Evolutionary conservation across 768 basidiomycete species (phyloP).

Genomic region (Tricholoma terreum): DNA sequence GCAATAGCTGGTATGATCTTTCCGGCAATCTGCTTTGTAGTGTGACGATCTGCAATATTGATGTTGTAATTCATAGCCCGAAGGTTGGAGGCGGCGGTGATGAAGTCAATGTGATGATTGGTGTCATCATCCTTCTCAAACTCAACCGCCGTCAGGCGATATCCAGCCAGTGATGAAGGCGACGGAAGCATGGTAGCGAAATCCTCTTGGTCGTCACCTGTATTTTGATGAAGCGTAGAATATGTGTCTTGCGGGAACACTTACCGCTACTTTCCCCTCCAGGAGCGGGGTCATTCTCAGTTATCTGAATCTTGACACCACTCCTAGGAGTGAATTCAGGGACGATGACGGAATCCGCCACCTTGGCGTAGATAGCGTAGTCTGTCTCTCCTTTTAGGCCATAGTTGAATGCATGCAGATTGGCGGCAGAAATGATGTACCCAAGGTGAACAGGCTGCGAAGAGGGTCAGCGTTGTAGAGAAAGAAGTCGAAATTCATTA

Average conservation of each 20-base stretch:
- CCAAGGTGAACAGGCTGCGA: conserved; percentile 76
- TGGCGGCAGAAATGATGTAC: conserved; percentile 91
- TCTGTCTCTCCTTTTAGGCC: conserved; percentile 90
- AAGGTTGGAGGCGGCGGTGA: conserved; percentile 95
- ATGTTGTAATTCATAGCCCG: conserved; percentile 96
- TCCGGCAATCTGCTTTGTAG: conserved; percentile 96
- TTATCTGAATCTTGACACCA: conserved; percentile 91
- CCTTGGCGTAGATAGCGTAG: conserved; percentile 73
- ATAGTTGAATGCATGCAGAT: conserved; percentile 97
- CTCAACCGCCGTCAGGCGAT: conserved; percentile 90
- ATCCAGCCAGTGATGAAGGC: conserved; percentile 93
- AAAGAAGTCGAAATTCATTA: background rate
- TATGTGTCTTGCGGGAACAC: conserved; percentile 10
- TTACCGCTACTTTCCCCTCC: conserved; percentile 45
- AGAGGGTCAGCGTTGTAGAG: background rate
- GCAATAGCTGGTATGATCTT: conserved; percentile 99
- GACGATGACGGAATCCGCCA: conserved; percentile 78
- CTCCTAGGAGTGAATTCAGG: conserved; percentile 93
- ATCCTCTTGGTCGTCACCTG: conserved; percentile 53
- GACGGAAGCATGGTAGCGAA: conserved; percentile 72
- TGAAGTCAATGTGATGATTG: conserved; percentile 98
- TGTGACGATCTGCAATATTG: conserved; percentile 79
- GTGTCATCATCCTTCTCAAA: conserved; percentile 99
- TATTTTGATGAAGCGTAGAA: conserved; percentile 11
- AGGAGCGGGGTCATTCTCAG: conserved; percentile 84